A percentile compares a stretch with the other conserved stretches of the same genome.
phyloP scores from a whole-genome alignment of 331 rosid genomes.

The Quercus lobata region DNA sequence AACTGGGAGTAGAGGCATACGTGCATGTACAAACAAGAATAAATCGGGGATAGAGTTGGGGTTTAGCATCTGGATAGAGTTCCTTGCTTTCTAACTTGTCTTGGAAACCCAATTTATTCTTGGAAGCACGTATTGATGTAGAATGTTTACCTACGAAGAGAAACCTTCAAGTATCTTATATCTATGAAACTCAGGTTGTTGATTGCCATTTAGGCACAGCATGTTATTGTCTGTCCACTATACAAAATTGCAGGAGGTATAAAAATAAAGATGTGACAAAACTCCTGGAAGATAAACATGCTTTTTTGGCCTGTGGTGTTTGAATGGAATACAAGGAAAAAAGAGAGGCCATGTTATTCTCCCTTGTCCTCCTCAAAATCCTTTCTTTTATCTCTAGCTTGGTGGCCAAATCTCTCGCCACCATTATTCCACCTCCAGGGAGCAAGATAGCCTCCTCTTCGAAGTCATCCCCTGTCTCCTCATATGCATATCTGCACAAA shows the following conservation, averaged over 20 bases:
- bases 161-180: not conserved
- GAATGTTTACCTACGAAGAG: too few relatives aligned
- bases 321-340: too few relatives aligned
- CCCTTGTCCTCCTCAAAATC: conserved; percentile 85
- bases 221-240: too few relatives aligned
- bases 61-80: too few relatives aligned
- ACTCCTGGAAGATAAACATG: too few relatives aligned
- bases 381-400: conserved; percentile 37
- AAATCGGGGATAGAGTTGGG: too few relatives aligned
- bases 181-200: not conserved
- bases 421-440: conserved; percentile 46
- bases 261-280: too few relatives aligned
- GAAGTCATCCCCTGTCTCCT: conserved; percentile 70
- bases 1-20: conserved; percentile 15
- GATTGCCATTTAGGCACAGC: not conserved
- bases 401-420: conserved; percentile 45
- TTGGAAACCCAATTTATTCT: too few relatives aligned
- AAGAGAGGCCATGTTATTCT: conserved; percentile 30
- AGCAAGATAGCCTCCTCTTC: conserved; percentile 87
- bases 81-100: too few relatives aligned
- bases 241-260: too few relatives aligned
- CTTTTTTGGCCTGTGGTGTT: too few relatives aligned
- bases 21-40: not conserved
- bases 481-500: conserved; percentile 73
- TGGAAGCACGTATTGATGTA: too few relatives aligned